These are phyloP conservation scores for Leucogyrophana mollusca DNA, from an alignment of 768 basidiomycete species.

Conservation along the genomic window DNA sequence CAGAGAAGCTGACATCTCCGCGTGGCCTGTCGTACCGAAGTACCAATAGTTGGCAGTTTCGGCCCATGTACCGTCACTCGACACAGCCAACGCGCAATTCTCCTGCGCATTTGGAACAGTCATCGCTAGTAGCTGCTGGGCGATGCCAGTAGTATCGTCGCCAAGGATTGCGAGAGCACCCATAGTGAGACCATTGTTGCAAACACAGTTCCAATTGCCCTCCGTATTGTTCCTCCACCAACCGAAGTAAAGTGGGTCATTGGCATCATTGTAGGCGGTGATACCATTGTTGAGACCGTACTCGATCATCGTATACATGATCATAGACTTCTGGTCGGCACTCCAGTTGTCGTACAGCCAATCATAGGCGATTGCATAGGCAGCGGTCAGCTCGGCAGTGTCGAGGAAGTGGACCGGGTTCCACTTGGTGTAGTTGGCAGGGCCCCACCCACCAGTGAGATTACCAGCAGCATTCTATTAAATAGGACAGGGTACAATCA, in stretches of 20 bases:
- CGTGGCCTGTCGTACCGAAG: conserved; percentile 88
- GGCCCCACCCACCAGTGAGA: conserved; percentile 63
- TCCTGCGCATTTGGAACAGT: conserved; percentile 72
- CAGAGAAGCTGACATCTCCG: conserved; percentile 85
- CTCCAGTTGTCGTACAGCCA: conserved; percentile 91
- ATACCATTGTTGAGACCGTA: conserved; percentile 76
- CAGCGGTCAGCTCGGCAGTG: conserved; percentile 83
- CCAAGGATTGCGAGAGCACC: conserved; percentile 88
- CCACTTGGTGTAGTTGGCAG: conserved; percentile 66
- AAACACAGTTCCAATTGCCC: conserved; percentile 99
- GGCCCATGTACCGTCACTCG: conserved; percentile 83
- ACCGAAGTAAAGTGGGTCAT: conserved; percentile 39
- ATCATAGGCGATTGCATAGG: conserved; percentile 92
- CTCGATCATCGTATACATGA: conserved; percentile 70
- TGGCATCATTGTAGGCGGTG: conserved; percentile 43
- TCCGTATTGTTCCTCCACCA: conserved; percentile 78
- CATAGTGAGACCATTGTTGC: conserved; percentile 87
- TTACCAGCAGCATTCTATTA: conserved; percentile 75
- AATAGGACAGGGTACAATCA: not conserved
- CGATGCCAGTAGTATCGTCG: conserved; percentile 75
- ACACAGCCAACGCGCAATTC: conserved; percentile 68
- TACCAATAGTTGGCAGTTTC: conserved; percentile 97
- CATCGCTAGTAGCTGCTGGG: conserved; percentile 60
- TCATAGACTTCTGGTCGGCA: conserved; percentile 63
- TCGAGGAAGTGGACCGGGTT: conserved; percentile 92